Evolutionary conservation across 2,329 filamentous ascomycete species (phyloP), one percentile per base, ranked within the genome.

Genomic region (Sporothrix phasma): DNA sequence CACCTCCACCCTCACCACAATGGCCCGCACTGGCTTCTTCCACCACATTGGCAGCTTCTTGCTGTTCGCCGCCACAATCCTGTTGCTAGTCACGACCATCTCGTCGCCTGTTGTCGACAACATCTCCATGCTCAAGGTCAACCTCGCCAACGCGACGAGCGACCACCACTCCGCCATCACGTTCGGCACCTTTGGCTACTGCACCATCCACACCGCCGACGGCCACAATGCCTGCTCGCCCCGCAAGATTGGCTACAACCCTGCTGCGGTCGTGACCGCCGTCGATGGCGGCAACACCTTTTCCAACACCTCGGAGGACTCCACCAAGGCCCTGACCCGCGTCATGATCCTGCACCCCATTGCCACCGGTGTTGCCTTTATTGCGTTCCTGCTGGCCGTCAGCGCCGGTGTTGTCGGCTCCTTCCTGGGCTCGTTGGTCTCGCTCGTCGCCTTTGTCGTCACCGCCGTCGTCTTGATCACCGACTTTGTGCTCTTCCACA

Each of bases 311-410:
- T 73, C 74, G 64, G 72, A 76, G 29, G 51, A 62, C 59, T 43
- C 49, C 26, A 56, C 59, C 49, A 65, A 59, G 39, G 64, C 31
- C 31, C 76, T 87, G 46, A 86, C 84, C 47, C 76, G 77, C 67
- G 81, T 82, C 67, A 83, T 87, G 82, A 73, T 87, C 61, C 78
- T 88, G 65, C 84, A 87, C 75, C 83, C 85, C 31, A 75, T 87
- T 69, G 82, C 79, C n/a, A 78, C 79, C 66, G 83, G 75, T 63
- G 72, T 86, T 3, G 76, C 79, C 69, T 86, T 86, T 74, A 75
- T 86, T 67, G 81, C 83, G 65, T 85, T 85, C 73, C 70, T 84
- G 54, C 74, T 85, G 58, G 80, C 79, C 53, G 70, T 83, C 41
- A 80, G 79, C 66, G 74, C 82, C 2, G 81, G 81, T 65, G 66